Evolutionary conservation across 345 rosid species (phyloP).

Genomic region (Corchorus capsularis): DNA sequence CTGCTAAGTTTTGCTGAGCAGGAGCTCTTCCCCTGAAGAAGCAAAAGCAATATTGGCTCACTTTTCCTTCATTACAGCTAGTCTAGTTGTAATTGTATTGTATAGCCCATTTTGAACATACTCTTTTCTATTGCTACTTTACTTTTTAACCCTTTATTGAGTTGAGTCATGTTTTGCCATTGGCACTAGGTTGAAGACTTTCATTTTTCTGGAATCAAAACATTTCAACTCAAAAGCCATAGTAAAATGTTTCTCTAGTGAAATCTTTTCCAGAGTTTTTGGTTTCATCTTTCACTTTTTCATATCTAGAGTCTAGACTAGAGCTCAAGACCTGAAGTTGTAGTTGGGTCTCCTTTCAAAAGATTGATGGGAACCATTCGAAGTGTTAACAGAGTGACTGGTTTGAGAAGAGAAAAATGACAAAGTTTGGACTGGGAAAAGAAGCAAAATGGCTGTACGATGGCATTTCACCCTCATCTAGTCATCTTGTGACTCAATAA

Average conservation of each 20-base stretch:
- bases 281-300: background rate
- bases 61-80: background rate
- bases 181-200: background rate
- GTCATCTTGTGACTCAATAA: background rate
- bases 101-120: background rate
- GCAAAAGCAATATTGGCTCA: background rate
- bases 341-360: background rate
- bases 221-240: constrained; percentile 17
- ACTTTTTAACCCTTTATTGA: background rate
- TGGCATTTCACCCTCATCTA: background rate
- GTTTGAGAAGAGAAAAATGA: background rate
- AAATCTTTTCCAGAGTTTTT: background rate
- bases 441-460: constrained; percentile 14
- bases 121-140: background rate
- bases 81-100: too few species aligned
- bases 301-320: background rate
- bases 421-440: constrained; percentile 7
- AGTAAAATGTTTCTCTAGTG: background rate
- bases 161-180: background rate
- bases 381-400: constrained; percentile 2
- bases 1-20: constrained; percentile 47
- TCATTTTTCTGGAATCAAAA: constrained; percentile 3
- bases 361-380: constrained; percentile 12
- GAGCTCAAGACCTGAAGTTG: background rate
- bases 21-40: background rate